Evolutionary conservation across 345 rosid species (phyloP), one percentile per base, ranked within the genome.

Genomic region (Nephelium lappaceum): DNA sequence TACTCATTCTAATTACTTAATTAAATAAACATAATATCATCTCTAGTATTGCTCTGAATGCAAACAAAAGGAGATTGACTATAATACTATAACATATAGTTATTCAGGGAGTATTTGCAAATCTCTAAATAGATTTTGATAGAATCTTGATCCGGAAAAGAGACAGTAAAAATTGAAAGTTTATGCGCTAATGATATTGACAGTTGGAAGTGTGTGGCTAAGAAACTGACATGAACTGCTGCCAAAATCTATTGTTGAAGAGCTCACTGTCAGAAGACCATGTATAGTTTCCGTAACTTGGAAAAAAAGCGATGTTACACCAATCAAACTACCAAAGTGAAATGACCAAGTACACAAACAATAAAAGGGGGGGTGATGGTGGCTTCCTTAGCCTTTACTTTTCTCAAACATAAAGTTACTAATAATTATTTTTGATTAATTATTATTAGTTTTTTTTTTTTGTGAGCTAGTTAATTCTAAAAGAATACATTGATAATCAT

Each of bases 331-430:
- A 73, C 78, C 76, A 41, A 73, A 64, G 25, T 67, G 76, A 76
- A 74, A 72, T 55, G 76, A 69, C 63, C 10, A 69, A 74, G 73
- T 77, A 68, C 69, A 72, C 65, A 71, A 60, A 39, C n/a, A 19
- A 23, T 27, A 38, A 39, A 43, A 11, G 16, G 65, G 25, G 16
- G 58, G 7, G 19, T 53, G 21, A n/a, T 16, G 57, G 12, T 4
- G 42, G 64, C 58, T 89, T 74, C 60, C 92, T 87, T 89, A 19
- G 80, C 14, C 75, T 78, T 78, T 84, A 87, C 90, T 87, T 87
- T 76, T 87, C 90, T 76, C 86, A 81, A 83, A 71, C 86, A 85
- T 77, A 84, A 87, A 85, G 89, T 72, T 53, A 69, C 76, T 78
- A 67, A 51, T 82, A 11, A 82, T 62, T 58, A 24, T 11, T 67